Evolutionary conservation across 192 early-diverging fungal genomes (phyloP).

Genomic region (Linderina pennispora): DNA sequence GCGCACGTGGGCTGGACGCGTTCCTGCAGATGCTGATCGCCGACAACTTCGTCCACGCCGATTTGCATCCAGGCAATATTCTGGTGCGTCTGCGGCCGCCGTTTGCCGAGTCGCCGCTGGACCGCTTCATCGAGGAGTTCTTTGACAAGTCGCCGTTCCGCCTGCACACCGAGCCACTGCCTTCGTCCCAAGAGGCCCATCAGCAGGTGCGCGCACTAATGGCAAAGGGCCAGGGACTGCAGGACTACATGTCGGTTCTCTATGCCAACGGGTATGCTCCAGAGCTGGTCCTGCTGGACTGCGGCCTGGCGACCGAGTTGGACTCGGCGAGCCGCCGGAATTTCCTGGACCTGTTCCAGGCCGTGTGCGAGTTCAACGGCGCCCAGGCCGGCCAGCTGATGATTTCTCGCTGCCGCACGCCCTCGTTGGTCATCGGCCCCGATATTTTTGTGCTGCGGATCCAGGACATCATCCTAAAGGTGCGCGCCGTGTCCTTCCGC

Average conservation of each 20-base stretch:
- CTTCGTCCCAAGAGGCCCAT: conserved; percentile 24
- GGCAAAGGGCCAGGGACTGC: conserved; percentile 5
- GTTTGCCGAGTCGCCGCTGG: conserved; percentile 48
- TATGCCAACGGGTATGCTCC: conserved; percentile 68
- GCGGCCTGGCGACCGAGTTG: conserved; percentile 81
- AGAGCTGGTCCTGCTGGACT: conserved; percentile 80
- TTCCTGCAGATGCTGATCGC: conserved; percentile 89
- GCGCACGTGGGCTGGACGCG: conserved; percentile 73
- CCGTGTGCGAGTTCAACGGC: conserved; percentile 85
- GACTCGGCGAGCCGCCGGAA: conserved; percentile 69
- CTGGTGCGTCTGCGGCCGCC: conserved; percentile 73
- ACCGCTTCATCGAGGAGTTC: conserved; percentile 41
- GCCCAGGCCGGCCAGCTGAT: conserved; percentile 74
- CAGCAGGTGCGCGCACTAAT: conserved; percentile 17
- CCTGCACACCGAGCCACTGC: conserved; percentile 9
- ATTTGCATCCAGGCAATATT: conserved; percentile 94
- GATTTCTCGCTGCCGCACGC: conserved; percentile 76
- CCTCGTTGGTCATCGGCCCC: conserved; percentile 61
- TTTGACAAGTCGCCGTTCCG: conserved; percentile 46
- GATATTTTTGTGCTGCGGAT: conserved; percentile 81
- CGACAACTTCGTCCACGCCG: conserved; percentile 93
- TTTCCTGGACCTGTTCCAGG: conserved; percentile 87
- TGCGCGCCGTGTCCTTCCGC: conserved; percentile 65
- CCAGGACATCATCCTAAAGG: conserved; percentile 63
- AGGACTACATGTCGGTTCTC: conserved; percentile 40